phyloP scores from a whole-genome alignment of 345 rosid genomes.

The Adansonia digitata region DNA sequence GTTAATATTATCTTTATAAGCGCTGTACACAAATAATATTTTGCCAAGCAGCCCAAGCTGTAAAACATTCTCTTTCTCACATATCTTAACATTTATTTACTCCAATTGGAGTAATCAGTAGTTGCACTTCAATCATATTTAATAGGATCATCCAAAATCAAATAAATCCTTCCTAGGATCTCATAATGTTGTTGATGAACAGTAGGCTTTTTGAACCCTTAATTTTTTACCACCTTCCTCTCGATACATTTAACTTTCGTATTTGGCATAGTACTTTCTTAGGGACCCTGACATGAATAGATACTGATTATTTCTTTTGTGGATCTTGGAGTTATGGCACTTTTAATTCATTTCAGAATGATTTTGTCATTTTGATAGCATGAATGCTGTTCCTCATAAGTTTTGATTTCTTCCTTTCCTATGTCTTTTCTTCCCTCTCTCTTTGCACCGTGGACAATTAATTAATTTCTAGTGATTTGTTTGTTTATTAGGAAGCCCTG shows the following conservation, averaged over 20 bases:
- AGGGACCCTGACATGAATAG: not conserved
- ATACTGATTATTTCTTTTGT: not conserved
- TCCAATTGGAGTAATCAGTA: not conserved
- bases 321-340: not conserved
- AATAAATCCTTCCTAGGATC: constrained; percentile 5
- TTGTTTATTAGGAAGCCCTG: not conserved
- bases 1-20: not conserved
- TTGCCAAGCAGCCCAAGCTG: not conserved
- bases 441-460: not conserved
- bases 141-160: not conserved
- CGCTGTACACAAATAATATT: not conserved
- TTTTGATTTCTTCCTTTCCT: not conserved
- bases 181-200: not conserved
- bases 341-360: not conserved
- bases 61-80: not conserved
- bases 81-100: not conserved
- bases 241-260: not conserved
- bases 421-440: not conserved
- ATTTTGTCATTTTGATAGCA: not conserved
- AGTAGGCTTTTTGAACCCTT: not conserved
- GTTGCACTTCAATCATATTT: not conserved
- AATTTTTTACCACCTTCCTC: not conserved
- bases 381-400: not conserved
- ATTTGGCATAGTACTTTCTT: not conserved
- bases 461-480: not conserved